Percentiles rank a stretch among this genome's conserved stretches.
Evolutionary conservation across 2,329 filamentous ascomycete genomes (phyloP).

Genomic region (Pleurostoma richardsiae): DNA sequence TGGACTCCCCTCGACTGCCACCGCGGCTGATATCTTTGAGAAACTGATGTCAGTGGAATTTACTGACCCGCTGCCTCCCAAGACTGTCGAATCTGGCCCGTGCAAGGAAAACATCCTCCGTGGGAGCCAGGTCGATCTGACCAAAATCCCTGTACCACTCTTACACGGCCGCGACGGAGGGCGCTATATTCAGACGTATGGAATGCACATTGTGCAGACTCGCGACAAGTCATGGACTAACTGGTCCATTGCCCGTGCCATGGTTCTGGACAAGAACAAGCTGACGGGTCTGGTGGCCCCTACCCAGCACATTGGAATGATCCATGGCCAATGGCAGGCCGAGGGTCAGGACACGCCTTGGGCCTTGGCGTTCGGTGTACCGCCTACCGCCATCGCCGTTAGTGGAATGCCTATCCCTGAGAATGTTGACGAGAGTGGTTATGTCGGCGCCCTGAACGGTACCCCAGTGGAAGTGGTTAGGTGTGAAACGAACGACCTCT

Average conservation of each 20-base stretch:
- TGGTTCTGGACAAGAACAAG: conserved; percentile 37
- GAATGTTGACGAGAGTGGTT: conserved; percentile 40
- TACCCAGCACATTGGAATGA: conserved; percentile 40
- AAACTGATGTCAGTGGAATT: conserved; percentile 32
- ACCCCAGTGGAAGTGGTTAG: conserved; percentile 40
- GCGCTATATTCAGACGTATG: conserved; percentile 44
- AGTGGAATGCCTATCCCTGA: conserved; percentile 42
- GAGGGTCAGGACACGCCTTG: conserved; percentile 39
- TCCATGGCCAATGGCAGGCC: conserved; percentile 40
- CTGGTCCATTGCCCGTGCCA: conserved; percentile 38
- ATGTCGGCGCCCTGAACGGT: conserved; percentile 41
- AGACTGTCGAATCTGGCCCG: conserved; percentile 26
- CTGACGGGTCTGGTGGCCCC: conserved; percentile 33
- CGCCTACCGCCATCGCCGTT: conserved; percentile 42
- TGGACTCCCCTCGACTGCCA: conserved; percentile 29
- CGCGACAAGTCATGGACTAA: conserved; percentile 42
- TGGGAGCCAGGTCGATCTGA: conserved; percentile 35
- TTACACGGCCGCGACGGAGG: conserved; percentile 41
- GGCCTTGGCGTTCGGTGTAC: conserved; percentile 41
- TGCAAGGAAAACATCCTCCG: conserved; percentile 35
- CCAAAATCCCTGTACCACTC: conserved; percentile 30
- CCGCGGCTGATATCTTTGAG: conserved; percentile 30
- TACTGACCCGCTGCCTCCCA: conserved; percentile 22
- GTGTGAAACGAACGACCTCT: conserved; percentile 43
- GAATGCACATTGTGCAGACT: conserved; percentile 39